A percentile compares a stretch with the other conserved stretches of the same genome.
These are phyloP conservation scores for Rutidosis leptorrhynchoides DNA, from an alignment of 129 eudicot species.

Conservation along the genomic window DNA sequence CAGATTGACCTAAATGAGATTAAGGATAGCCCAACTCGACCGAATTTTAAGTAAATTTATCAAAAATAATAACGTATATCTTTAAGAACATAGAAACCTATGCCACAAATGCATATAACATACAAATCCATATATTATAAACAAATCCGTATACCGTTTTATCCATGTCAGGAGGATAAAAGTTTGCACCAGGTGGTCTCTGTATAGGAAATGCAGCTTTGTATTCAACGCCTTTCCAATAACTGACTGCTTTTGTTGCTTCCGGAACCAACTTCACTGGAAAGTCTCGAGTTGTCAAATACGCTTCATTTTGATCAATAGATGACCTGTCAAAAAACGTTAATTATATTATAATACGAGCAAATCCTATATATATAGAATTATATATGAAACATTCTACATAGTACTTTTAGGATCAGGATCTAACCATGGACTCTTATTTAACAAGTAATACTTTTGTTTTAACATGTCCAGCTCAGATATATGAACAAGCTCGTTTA, in stretches of 20 bases:
- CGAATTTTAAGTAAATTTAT: neutral
- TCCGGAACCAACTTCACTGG: slow-evolving; percentile 53
- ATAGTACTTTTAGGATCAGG: neutral
- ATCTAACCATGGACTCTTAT: slow-evolving; percentile 84
- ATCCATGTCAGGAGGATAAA: slow-evolving; percentile 94
- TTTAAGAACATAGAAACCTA: slow-evolving; percentile 1
- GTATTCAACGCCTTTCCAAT: slow-evolving; percentile 90
- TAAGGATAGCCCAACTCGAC: neutral
- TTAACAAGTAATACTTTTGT: slow-evolving; percentile 71
- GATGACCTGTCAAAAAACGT: slow-evolving; percentile 76
- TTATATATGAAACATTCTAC: no score
- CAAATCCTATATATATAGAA: no score
- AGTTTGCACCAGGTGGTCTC: slow-evolving; percentile 82
- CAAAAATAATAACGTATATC: neutral
- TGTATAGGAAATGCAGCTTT: slow-evolving; percentile 67
- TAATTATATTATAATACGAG: no score
- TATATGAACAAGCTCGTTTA: slow-evolving; percentile 44
- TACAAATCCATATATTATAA: neutral
- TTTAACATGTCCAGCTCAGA: slow-evolving; percentile 68
- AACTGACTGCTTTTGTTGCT: slow-evolving; percentile 59
- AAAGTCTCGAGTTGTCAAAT: slow-evolving; percentile 88
- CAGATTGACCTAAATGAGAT: neutral
- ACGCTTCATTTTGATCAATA: slow-evolving; percentile 80
- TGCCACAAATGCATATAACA: neutral
- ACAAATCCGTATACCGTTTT: slow-evolving; percentile 52